Evolutionary conservation across 768 basidiomycete genomes (phyloP), one percentile per base, ranked within the genome.

Genomic region (Coprinopsis cinerea): DNA sequence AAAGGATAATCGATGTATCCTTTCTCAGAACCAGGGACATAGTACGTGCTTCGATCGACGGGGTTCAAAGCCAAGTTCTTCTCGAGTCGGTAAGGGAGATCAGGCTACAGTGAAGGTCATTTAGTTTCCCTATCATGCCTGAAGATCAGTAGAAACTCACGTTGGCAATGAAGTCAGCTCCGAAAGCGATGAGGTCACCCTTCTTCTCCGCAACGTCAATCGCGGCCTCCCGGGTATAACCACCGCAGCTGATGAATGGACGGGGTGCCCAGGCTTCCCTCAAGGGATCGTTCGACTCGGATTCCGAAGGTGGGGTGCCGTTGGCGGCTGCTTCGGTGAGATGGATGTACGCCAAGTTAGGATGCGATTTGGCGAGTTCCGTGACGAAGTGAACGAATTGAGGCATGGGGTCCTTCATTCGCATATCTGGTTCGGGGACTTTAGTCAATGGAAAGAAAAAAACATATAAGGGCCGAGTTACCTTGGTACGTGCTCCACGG

Each of bases 341-440:
- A 52, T 82, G 81, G 3, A 83, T 53, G 61, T 82, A 84, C 0
- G 79, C 77, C 20, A 72, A 54, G 25, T 71, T 48, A 3, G 80
- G 75, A 54, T 73, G 68, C 6, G 53, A 52, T 14, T 61, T 48
- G 27, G 62, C 64, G 22, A 85, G 51, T 35, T 70, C 47, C 3
- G 64, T 47, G 18, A 77, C 70, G 27, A 84, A 54, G 60, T 82
- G 71, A 0, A 67, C 53, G 65, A 78, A 86, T 7, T 76, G 76
- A 0, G 81, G 77, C 2, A 72, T 63, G 0, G 81, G 82, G 50
- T 84, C 71, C 2, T 58, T 53, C 76, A 80, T 78, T 5, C 67
- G 60, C 78, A 83, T 79, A 37, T 69, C 74, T 73, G 53, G n/a
- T n/a, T 18, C 11, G 30, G 15, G 30, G 9, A 32, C 30, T 15